Percentiles rank a stretch among this genome's conserved stretches.
These are phyloP conservation scores for Xylaria sp. DNA, from an alignment of 2,329 filamentous ascomycete genomes.

Conservation along the genomic window DNA sequence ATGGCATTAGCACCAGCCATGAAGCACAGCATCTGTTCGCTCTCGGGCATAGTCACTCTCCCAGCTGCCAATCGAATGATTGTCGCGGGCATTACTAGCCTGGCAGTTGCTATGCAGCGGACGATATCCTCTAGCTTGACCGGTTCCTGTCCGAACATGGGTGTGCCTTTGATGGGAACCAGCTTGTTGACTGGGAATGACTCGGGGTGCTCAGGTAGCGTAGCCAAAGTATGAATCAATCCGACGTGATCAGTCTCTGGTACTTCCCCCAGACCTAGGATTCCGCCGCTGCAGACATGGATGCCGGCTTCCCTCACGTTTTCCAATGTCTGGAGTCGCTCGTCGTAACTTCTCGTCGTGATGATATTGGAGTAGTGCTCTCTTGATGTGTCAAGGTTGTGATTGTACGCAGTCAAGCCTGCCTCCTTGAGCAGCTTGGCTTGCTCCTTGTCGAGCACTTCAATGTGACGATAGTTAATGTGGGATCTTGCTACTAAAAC, in stretches of 20 bases:
- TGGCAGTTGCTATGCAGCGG: slow-evolving; percentile 84
- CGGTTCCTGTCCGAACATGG: slow-evolving; percentile 78
- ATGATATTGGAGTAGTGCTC: slow-evolving; percentile 91
- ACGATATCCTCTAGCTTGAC: slow-evolving; percentile 83
- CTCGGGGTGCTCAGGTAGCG: slow-evolving; percentile 83
- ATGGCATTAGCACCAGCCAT: slow-evolving; percentile 93
- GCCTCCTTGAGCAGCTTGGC: slow-evolving; percentile 85
- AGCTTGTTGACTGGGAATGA: slow-evolving; percentile 92
- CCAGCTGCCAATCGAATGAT: slow-evolving; percentile 90
- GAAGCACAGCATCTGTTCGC: slow-evolving; percentile 90
- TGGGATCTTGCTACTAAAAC: not conserved
- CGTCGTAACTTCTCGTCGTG: slow-evolving; percentile 86
- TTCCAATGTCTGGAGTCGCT: slow-evolving; percentile 81
- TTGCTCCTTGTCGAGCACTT: slow-evolving; percentile 85
- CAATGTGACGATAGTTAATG: slow-evolving; percentile 2
- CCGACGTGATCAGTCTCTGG: slow-evolving; percentile 80
- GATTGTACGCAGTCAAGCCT: slow-evolving; percentile 91
- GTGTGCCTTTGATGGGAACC: slow-evolving; percentile 90
- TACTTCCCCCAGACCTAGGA: slow-evolving; percentile 83
- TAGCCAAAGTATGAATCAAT: slow-evolving; percentile 83
- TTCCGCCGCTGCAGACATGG: slow-evolving; percentile 90
- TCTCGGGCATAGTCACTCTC: slow-evolving; percentile 84
- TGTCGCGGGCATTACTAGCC: slow-evolving; percentile 83
- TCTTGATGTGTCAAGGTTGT: slow-evolving; percentile 90
- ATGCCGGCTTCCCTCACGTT: slow-evolving; percentile 88